These are phyloP conservation scores for Murraya koenigii DNA, from an alignment of 345 rosid species.

Conservation along the genomic window DNA sequence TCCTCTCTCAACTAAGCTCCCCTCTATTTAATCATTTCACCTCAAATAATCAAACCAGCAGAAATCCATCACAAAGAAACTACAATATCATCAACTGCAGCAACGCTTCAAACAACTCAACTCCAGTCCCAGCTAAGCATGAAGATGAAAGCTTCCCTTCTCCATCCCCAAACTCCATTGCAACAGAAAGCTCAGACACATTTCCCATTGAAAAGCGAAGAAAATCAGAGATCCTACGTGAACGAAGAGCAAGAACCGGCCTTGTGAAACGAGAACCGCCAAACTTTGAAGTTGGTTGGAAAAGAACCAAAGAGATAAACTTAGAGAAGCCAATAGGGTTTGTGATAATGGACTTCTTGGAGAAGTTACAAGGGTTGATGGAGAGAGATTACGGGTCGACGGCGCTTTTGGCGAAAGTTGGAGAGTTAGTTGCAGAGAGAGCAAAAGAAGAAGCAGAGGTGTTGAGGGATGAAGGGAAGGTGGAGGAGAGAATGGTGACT, in stretches of 20 bases:
- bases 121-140: background rate
- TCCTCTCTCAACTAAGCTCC: conserved; percentile 22
- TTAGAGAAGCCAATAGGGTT: conserved; percentile 75
- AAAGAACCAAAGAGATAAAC: conserved; percentile 62
- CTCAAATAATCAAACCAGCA: background rate
- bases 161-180: conserved; percentile 44
- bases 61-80: background rate
- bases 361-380: conserved; percentile 71
- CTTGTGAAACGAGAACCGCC: conserved; percentile 62
- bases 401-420: conserved; percentile 65
- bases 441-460: conserved; percentile 88
- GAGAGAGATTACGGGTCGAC: conserved; percentile 73
- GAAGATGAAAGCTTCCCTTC: conserved; percentile 11
- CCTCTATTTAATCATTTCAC: conserved; percentile 8
- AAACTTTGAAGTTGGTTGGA: conserved; percentile 84
- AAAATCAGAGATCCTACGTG: conserved; percentile 57
- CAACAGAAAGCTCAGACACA: conserved; percentile 47
- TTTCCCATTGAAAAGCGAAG: conserved; percentile 78
- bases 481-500: conserved; percentile 81
- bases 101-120: conserved; percentile 15
- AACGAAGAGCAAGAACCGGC: conserved; percentile 35
- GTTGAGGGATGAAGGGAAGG: conserved; percentile 74
- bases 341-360: conserved; percentile 80
- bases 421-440: conserved; percentile 87
- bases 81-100: conserved; percentile 29